Base-by-base conservation (phyloP, 768 basidiomycete genomes). In the Suillus subaureus region DNA sequence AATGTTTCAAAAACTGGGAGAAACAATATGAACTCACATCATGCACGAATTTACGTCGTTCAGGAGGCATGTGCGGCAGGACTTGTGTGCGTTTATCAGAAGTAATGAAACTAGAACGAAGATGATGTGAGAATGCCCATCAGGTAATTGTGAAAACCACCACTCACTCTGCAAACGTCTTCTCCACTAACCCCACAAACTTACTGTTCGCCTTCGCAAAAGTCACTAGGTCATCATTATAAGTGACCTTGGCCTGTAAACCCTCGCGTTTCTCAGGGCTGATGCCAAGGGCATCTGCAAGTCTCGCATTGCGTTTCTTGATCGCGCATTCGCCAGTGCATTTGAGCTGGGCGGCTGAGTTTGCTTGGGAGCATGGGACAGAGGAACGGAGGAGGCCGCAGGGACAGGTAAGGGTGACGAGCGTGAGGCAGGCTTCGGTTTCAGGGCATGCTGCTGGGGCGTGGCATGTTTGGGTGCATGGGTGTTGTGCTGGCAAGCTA, bases 281-380 rank as follows among this genome's bases (percentile, higher is more conserved):
- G 71, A 99, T 97, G 0, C 96, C 96, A 6, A 99, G 78, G 2
- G 97, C 97, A 45, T 96, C 94, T 0, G 97, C 97, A 9, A 99
- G 78, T 42, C 87, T 81, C 0, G 90, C 93, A 70, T 97, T 98
- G 13, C 97, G 86, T 74, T 96, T 92, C 52, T 90, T 92, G 60
- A 94, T 81, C 43, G 80, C 82, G 70, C 97, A 99, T 52, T 97
- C 94, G 54, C 85, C 89, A 18, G 87, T 87, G 72, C 97, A 99
- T 68, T 91, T 91, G 11, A 89, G 79, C 6, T 67, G 70, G 26
- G 69, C 62, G 28, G 62, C 82, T 2, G 82, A 71, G 1, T 79
- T 75, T 63, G 76, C 81, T 37, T 87, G 85, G 0, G 93, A 93
- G 75, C 97, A 99, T 0, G 84, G 80, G 0, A 90, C 82, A 0